Evolutionary conservation across 2,329 filamentous ascomycete species (phyloP), one percentile per base, ranked within the genome.

Genomic region (Trichoderma cornu-damae): DNA sequence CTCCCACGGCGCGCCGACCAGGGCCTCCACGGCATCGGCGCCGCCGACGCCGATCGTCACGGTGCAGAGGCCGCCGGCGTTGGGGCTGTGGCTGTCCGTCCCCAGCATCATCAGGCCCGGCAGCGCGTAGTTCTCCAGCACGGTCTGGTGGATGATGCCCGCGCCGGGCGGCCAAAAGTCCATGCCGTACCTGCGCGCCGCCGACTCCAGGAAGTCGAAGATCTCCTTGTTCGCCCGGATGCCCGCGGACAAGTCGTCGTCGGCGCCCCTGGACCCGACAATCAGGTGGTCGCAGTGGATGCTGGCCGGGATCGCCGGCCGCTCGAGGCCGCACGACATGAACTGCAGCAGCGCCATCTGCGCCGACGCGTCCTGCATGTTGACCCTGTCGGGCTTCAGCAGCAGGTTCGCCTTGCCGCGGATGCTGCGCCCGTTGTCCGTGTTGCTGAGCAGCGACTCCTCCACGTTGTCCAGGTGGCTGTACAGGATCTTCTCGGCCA

Each of bases 211-310:
- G 72, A 99, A 99, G 73, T 96, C 90, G 70, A 96, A 99, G 0
- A 99, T 92, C 78, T 99, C 94, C 72, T 91, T 91, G 74, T 99
- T 99, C 46, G 89, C 88, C 73, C 87, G 80, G 61, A 99, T 95
- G 40, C 91, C 94, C 30, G 87, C 84, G 26, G 87, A 83, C 61
- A 99, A 76, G 75, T 99, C 94, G 22, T 85, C 82, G 66, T 93
- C 87, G 34, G 93, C 94, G 59, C 94, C 94, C 70, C 86, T 88
- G 74, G 95, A 87, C 57, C 93, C 94, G 28, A 97, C 93, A 75
- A 99, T 97, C 85, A 99, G 87, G 73, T 99, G 94, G 77, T 99
- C 94, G 75, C 94, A 99, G 77, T 99, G 94, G 65, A 97, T 96
- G 72, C 92, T 96, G 48, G 94, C 93, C 9, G 94, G 94, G 49